Conservation (phyloP, 768 basidiomycete genomes). For the Candolleomyces aberdarensis region DNA sequence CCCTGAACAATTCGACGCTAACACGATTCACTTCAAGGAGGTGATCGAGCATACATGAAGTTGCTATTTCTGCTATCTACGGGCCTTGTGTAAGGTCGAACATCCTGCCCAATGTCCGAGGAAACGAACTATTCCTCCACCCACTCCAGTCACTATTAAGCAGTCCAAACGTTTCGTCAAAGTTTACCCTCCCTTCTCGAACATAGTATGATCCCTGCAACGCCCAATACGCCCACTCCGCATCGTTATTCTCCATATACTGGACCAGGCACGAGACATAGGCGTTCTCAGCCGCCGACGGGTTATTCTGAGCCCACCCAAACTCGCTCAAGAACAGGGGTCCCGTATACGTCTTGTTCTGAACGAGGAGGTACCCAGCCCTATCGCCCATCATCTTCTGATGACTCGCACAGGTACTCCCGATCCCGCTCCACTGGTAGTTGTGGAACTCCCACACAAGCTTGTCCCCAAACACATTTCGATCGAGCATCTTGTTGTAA, state of each 20-base stretch:
- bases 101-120: slow-evolving; percentile 7
- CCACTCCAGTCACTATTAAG: slow-evolving; percentile 16
- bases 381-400: slow-evolving; percentile 14
- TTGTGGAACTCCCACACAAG: slow-evolving; percentile 13
- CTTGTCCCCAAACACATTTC: slow-evolving; percentile 9
- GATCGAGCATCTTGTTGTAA: slow-evolving; percentile 9
- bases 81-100: slow-evolving; percentile 10
- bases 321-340: slow-evolving; percentile 16
- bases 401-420: slow-evolving; percentile 2
- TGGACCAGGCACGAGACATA: slow-evolving; percentile 12
- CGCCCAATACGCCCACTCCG: slow-evolving; percentile 19
- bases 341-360: slow-evolving; percentile 13
- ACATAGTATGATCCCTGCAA: slow-evolving; percentile 18
- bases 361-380: slow-evolving; percentile 13
- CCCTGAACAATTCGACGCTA: too few relatives aligned
- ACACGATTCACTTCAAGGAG: too few relatives aligned
- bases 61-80: neutral
- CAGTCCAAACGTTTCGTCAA: slow-evolving; percentile 15
- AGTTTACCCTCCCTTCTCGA: slow-evolving; percentile 11
- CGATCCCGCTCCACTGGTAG: slow-evolving; percentile 8
- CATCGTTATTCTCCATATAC: slow-evolving; percentile 18
- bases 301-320: slow-evolving; percentile 11
- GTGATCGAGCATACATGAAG: too few relatives aligned
- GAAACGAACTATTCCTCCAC: slow-evolving; percentile 11
- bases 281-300: slow-evolving; percentile 6